Percentiles rank a stretch among this genome's conserved stretches.
phyloP scores from a whole-genome alignment of 2,329 filamentous ascomycete species.

The Diaporthe batatas region DNA sequence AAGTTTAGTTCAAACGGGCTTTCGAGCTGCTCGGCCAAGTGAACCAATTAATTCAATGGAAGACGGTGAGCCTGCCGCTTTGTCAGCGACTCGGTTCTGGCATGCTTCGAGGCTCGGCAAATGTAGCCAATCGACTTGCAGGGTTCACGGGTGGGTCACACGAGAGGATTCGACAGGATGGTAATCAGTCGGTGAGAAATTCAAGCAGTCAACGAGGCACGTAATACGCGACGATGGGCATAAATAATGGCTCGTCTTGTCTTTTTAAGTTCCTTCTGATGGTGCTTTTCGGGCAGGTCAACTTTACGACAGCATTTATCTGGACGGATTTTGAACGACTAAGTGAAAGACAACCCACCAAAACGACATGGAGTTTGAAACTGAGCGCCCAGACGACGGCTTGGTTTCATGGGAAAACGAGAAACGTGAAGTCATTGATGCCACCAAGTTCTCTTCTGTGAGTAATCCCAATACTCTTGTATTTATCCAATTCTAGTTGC shows the following conservation, averaged over 20 bases:
- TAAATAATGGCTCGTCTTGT: constrained; percentile 5
- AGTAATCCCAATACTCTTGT: not conserved
- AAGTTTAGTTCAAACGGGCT: not conserved
- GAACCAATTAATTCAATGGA: not conserved
- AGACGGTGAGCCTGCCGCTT: not conserved
- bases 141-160: not conserved
- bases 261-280: not conserved
- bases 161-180: not conserved
- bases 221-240: not conserved
- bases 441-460: constrained; percentile 14
- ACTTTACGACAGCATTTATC: not conserved
- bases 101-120: not conserved
- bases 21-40: not conserved
- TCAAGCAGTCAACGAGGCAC: not conserved
- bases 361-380: too few relatives aligned
- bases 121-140: constrained; percentile 8
- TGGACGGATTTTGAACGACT: not conserved
- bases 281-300: not conserved
- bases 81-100: constrained; percentile 6
- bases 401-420: not conserved
- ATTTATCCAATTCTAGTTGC: not conserved
- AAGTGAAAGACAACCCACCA: not conserved
- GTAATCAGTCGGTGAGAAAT: not conserved
- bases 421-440: not conserved
- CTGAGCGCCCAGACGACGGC: too few relatives aligned